Base-by-base conservation (phyloP, 345 rosid species). In the Camelina neglecta region DNA sequence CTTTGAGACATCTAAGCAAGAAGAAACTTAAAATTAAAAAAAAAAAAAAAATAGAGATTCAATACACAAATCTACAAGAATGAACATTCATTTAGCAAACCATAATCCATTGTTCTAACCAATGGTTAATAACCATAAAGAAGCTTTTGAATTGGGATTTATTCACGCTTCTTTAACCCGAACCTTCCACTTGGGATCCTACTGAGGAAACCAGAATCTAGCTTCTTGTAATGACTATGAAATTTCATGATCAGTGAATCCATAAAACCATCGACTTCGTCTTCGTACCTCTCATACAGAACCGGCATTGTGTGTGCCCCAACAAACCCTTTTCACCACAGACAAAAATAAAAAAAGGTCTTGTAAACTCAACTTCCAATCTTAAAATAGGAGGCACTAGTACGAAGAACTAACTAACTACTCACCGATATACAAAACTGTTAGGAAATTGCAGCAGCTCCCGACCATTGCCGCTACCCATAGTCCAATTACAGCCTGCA, bases 281-380 rank as follows among this genome's bases (percentile, higher is more conserved):
- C 86, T 74, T 96, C 98, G 13, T 96, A 80, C 77, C 77, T 87
- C 85, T 96, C 98, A 2, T 96, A 93, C 20, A 96, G 82, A 53
- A 89, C 92, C 4, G 99, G 99, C 83, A 96, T 39, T 55, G 98
- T 89, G 68, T 96, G 98, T 16, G 96, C 98, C 7, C 86, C 98
- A 54, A 93, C 90, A 65, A 96, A 91, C 70, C 98, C 99, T 96
- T 29, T 29, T 71, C 57, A 79, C 69, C 16, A 36, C 24, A 71
- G 1, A 18, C 15, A 73, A 1, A 33, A n/a, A n/a, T n/a, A 33
- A 36, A 38, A 24, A 10, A 41, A 33, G 29, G 0, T 48, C 62
- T 42, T 45, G 7, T n/a, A 35, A 50, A 66, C 54, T 58, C 77
- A 10, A 11, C 12, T 51, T n/a, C 33, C 5, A 65, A 64, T 26